Conservation (phyloP, 768 basidiomycete genomes). For the Mycena amicta region DNA sequence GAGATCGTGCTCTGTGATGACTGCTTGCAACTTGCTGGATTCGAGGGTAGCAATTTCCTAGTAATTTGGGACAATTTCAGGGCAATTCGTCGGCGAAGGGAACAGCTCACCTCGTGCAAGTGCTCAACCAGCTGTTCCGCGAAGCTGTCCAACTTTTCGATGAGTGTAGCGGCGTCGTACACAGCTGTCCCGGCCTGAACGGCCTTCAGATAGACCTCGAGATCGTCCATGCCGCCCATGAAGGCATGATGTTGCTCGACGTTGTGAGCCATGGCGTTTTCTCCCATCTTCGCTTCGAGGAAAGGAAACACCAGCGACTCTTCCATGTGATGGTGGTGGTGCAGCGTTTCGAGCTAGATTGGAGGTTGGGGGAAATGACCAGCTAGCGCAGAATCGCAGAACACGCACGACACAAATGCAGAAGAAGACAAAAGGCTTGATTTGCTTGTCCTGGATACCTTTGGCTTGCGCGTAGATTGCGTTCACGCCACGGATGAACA, state of each 20-base stretch:
- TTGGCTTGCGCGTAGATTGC: slow-evolving; percentile 22
- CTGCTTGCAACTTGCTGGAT: slow-evolving; percentile 6
- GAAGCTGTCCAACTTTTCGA: slow-evolving; percentile 11
- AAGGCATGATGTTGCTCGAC: slow-evolving; percentile 27
- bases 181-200: neutral
- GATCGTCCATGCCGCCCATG: slow-evolving; percentile 13
- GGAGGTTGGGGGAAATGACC: neutral
- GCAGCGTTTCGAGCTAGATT: slow-evolving; percentile 17
- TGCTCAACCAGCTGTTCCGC: slow-evolving; percentile 10
- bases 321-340: slow-evolving; percentile 27
- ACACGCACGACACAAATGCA: slow-evolving; percentile 15
- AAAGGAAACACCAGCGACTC: slow-evolving; percentile 25
- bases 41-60: slow-evolving; percentile 15
- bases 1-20: slow-evolving; percentile 16
- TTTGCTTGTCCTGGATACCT: slow-evolving; percentile 14
- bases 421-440: slow-evolving; percentile 23
- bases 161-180: slow-evolving; percentile 11
- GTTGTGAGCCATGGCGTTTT: slow-evolving; percentile 16
- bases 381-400: no score
- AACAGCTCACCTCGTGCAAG: slow-evolving; percentile 3
- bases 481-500: slow-evolving; percentile 28
- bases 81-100: no score
- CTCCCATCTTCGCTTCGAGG: slow-evolving; percentile 19
- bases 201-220: slow-evolving; percentile 21
- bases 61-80: neutral